Conservation (phyloP, 1,284 basidiomycete species). For the Anthracocystis panici-leucophaei region DNA sequence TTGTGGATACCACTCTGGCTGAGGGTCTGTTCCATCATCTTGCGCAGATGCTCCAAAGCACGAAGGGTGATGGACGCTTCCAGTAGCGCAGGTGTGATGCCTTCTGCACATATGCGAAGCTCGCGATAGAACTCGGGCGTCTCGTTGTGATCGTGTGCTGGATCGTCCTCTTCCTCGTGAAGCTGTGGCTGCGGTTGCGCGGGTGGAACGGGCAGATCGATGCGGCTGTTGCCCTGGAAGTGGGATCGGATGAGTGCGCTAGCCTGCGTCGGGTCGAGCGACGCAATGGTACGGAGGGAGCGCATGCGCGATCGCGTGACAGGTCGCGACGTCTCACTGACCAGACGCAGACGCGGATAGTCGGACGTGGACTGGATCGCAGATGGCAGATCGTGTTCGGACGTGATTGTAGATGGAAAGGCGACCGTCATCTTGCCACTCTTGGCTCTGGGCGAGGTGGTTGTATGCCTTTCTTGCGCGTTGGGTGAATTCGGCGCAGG, state of each 20-base stretch:
- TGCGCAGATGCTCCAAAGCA: slow-evolving; percentile 54
- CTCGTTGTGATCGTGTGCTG: slow-evolving; percentile 14
- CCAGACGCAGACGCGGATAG: slow-evolving; percentile 47
- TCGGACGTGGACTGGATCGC: slow-evolving; percentile 50
- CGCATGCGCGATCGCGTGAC: slow-evolving; percentile 40
- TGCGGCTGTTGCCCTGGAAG: slow-evolving; percentile 32
- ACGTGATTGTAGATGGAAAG: slow-evolving; percentile 25
- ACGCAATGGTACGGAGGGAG: slow-evolving; percentile 46
- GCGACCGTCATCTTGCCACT: slow-evolving; percentile 9
- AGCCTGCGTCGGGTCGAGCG: slow-evolving; percentile 42
- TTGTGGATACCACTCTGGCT: slow-evolving; percentile 46
- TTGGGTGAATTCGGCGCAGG: slow-evolving; percentile 11
- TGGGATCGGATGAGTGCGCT: slow-evolving; percentile 40
- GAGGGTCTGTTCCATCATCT: slow-evolving; percentile 64
- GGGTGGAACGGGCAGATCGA: slow-evolving; percentile 28
- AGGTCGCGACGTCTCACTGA: slow-evolving; percentile 43
- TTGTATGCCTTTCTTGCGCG: neutral
- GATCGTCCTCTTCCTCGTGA: slow-evolving; percentile 19
- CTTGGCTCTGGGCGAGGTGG: slow-evolving; percentile 12
- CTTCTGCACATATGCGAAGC: slow-evolving; percentile 45
- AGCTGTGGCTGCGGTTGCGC: slow-evolving; percentile 1
- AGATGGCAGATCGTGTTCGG: slow-evolving; percentile 21
- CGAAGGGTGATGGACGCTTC: slow-evolving; percentile 47
- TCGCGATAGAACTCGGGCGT: slow-evolving; percentile 44
- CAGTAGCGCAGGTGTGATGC: slow-evolving; percentile 47